Evolutionary conservation across 2,329 filamentous ascomycete genomes (phyloP).

Genomic region (Aureobasidium mangrovei): DNA sequence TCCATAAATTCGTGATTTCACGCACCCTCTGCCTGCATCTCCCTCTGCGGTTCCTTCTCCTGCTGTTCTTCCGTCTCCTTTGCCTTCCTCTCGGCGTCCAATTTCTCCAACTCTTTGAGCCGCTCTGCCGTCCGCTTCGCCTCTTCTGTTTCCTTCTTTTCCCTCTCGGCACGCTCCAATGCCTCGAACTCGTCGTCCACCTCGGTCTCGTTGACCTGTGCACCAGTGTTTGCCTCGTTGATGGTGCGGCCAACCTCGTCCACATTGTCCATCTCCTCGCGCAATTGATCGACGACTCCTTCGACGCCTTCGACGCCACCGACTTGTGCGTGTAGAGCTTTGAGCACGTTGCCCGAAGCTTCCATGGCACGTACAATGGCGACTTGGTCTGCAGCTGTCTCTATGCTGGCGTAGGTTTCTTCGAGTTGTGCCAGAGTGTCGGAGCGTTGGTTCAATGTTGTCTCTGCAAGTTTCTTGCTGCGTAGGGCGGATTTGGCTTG

Average conservation of each 20-base stretch:
- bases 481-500: slow-evolving; percentile 70
- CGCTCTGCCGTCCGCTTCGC: slow-evolving; percentile 24
- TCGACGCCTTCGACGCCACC: slow-evolving; percentile 71
- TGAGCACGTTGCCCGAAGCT: slow-evolving; percentile 63
- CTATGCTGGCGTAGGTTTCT: slow-evolving; percentile 70
- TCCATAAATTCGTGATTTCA: not conserved
- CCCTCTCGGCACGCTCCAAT: slow-evolving; percentile 47
- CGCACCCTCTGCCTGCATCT: not conserved
- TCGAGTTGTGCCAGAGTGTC: slow-evolving; percentile 74
- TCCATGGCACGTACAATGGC: slow-evolving; percentile 78
- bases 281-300: slow-evolving; percentile 62
- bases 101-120: slow-evolving; percentile 26
- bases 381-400: slow-evolving; percentile 77
- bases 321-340: slow-evolving; percentile 63
- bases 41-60: not conserved
- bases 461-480: slow-evolving; percentile 73
- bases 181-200: slow-evolving; percentile 80
- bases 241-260: slow-evolving; percentile 77
- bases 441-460: slow-evolving; percentile 60
- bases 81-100: slow-evolving; percentile 37
- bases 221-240: slow-evolving; percentile 43
- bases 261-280: slow-evolving; percentile 68
- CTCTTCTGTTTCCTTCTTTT: slow-evolving; percentile 34
- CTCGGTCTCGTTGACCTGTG: slow-evolving; percentile 64
- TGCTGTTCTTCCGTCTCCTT: slow-evolving; percentile 16